Base-by-base conservation (phyloP, 805 yeast genomes). In the Danielia oregonensis region DNA sequence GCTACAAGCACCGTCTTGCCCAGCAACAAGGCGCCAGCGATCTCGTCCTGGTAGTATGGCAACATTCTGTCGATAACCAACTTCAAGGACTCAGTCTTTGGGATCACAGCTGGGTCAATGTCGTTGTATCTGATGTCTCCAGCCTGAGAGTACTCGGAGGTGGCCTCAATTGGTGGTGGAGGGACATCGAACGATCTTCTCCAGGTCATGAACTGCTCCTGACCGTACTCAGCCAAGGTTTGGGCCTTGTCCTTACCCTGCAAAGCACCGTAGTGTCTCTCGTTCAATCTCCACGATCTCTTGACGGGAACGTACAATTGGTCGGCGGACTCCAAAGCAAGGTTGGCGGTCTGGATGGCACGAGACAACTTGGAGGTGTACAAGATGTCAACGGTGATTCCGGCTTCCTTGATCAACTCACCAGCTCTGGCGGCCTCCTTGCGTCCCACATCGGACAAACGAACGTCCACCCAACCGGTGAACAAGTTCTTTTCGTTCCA, bases 401-500 rank as follows among this genome's bases (percentile, higher is more conserved):
- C 86, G 44, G 91, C 79, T 65, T 87, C 94, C 67, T 81, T 84
- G 62, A 89, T 74, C 62, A 91, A 74, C 63, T 80, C 87, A 68
- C 97, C 97, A 49, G 97, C 97, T 64, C 85, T 82, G 51, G 72
- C 73, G 53, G 97, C 97, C 74, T 89, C 97, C 63, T 81, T 75
- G 63, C 74, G 78, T 68, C 97, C 97, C 52, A 76, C 68, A 43
- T 74, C 88, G 36, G 91, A 80, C 63, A 89, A 78, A 58, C 77
- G 72, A 52, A 87, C 95, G 68, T 89, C 97, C 46, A 91, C 97
- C 97, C 97, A 89, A 61, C 97, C 97, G 66, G 97, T 89, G 83
- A 89, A 89, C 53, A 89, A 76, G 79, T 89, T 91, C 76, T 87
- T 86, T 70, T 87, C 95, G 70, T 89, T 89, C 97, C 97, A 89